Base-by-base conservation (phyloP, 192 early-diverging fungal genomes). In the Coemansia sp. region DNA sequence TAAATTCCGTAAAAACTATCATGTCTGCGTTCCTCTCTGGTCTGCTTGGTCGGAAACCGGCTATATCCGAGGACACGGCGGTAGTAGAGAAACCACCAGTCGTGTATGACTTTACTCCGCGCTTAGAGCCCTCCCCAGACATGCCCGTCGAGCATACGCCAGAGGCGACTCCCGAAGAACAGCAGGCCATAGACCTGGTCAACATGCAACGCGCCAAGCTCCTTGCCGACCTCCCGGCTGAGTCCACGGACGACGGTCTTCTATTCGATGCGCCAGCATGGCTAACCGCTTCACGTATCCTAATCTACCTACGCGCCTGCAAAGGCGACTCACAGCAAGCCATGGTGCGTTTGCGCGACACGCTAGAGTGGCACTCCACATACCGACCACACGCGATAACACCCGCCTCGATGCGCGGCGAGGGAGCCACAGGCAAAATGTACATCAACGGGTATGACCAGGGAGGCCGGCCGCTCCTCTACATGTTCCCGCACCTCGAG, bases 401-500 rank as follows among this genome's bases (percentile, higher is more conserved):
- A 10, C 83, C 90, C 7, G 87, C 89, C 9, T 83, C 86, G 39
- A 87, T 97, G 75, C 87, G 85, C 50, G 69, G 75, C 43, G 95
- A 95, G 85, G 87, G 88, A 10, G 76, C 87, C 1, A 89, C 89
- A 0, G 96, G 95, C 47, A 96, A 96, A 83, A 79, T 89, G 74
- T 90, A 92, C 69, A 75, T 93, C 36, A 89, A 88, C 72, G 95
- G 95, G 33, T 94, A 90, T 69, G 92, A 94, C 70, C 83, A 75
- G 46, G 65, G 75, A 18, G 92, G 92, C 0, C 84, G 91, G 5
- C 92, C 93, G 15, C 62, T 93, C n/a, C 69, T 90, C 38, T 92
- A 89, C 73, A 90, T 95, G 87, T 86, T 85, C 67, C 90, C 90
- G 40, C 85, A 89, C 27, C 75, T 85, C 15, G 89, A 98, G 68